These are phyloP conservation scores for Stipa capillata DNA, from an alignment of 176 grass and related monocot species.

Conservation along the genomic window DNA sequence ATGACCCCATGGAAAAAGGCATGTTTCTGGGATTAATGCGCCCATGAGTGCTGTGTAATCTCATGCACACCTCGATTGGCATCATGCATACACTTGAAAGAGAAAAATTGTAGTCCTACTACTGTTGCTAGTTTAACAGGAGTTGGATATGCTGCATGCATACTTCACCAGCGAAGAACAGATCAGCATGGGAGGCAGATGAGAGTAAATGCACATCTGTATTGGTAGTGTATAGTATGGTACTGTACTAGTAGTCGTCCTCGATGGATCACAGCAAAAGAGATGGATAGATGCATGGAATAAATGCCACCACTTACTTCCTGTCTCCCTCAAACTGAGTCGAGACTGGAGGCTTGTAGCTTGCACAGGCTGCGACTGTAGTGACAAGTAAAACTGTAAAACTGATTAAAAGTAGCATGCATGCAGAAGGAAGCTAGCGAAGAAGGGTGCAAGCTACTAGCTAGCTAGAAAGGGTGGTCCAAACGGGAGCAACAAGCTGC, in stretches of 20 bases:
- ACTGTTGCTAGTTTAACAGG: no score
- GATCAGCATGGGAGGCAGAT: not conserved
- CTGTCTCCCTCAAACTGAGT: constrained; percentile 8
- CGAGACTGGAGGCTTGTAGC: not conserved
- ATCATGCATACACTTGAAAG: not conserved
- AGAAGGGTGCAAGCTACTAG: not conserved
- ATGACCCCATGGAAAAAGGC: not conserved
- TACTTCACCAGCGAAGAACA: no score
- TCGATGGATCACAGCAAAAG: constrained; percentile 22
- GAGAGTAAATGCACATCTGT: constrained; percentile 20
- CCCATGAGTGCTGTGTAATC: not conserved
- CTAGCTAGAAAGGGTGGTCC: not conserved
- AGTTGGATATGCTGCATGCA: no score
- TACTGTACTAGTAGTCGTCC: constrained; percentile 12
- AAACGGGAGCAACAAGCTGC: not conserved
- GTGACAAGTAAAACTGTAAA: constrained; percentile 7
- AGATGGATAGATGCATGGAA: constrained; percentile 7
- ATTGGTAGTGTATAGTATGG: not conserved
- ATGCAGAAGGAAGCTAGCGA: not conserved
- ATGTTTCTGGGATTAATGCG: not conserved
- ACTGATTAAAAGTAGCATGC: not conserved
- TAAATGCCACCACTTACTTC: constrained; percentile 21
- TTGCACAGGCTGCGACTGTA: not conserved
- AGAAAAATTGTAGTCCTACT: no score
- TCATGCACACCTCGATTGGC: not conserved